Conservation (phyloP, 2,329 filamentous ascomycete species). For the Cytospora schulzeri region DNA sequence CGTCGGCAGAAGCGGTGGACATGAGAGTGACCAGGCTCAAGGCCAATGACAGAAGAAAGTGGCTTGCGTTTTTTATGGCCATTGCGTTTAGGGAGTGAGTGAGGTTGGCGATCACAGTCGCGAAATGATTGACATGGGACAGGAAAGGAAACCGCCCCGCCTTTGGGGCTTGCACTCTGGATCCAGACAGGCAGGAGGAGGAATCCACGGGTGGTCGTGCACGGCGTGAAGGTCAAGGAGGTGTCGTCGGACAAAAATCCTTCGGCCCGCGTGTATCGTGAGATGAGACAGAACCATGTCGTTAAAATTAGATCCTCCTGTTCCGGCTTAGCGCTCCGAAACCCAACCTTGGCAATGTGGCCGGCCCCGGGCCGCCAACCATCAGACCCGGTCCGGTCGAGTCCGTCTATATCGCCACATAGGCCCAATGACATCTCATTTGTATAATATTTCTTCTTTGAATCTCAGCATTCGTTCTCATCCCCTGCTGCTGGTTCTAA, state of each 20-base stretch:
- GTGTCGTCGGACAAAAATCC: neutral
- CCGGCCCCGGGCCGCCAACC: neutral
- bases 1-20: slow-evolving; percentile 6
- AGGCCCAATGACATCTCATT: no score
- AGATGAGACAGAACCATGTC: neutral
- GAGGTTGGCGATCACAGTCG: neutral
- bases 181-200: neutral
- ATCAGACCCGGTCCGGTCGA: neutral
- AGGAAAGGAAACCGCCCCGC: neutral
- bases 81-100: neutral
- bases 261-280: neutral
- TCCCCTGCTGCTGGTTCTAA: no score
- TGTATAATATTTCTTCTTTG: no score
- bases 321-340: neutral
- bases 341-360: no score
- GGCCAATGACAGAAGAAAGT: neutral
- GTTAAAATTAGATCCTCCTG: neutral
- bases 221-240: neutral
- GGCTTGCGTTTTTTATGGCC: slow-evolving; percentile 7
- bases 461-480: no score
- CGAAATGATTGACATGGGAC: neutral
- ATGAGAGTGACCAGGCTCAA: slow-evolving; percentile 11
- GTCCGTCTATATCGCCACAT: no score
- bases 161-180: neutral
- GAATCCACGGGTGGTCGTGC: neutral